Conservation (phyloP, 176 grass and related monocot species). For the Puya raimondii region DNA sequence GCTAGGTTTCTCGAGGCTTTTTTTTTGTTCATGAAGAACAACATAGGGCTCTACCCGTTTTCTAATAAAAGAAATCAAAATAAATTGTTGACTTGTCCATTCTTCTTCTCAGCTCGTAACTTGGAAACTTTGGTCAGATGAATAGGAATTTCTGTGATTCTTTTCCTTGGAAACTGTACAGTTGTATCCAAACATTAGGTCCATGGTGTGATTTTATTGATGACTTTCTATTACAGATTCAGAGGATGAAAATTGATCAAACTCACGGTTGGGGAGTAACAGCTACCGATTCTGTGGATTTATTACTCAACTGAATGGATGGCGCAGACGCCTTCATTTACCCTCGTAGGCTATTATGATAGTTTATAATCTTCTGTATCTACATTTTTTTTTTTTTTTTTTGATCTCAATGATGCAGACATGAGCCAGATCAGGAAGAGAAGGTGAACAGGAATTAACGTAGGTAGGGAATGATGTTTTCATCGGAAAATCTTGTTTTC, state of each 20-base stretch:
- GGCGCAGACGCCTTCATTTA: background rate
- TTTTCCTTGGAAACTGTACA: background rate
- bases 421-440: background rate
- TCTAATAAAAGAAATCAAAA: background rate
- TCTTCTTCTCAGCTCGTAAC: background rate
- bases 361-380: background rate
- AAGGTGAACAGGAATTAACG: background rate
- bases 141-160: background rate
- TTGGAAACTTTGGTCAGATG: background rate
- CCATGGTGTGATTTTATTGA: background rate
- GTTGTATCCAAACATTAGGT: background rate
- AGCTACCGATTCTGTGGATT: background rate
- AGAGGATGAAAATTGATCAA: conserved; percentile 44
- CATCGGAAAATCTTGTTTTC: background rate
- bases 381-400: background rate
- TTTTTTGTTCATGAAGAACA: background rate
- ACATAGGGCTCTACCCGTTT: background rate
- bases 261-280: background rate
- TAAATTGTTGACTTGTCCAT: background rate
- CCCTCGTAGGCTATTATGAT: background rate
- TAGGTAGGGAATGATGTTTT: background rate
- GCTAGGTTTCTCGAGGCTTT: background rate
- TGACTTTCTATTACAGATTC: conserved; percentile 47
- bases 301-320: background rate
- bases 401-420: background rate